A percentile compares a stretch with the other conserved stretches of the same genome.
These are phyloP conservation scores for Venturia aucupariae DNA, from an alignment of 2,329 filamentous ascomycete genomes.

Conservation along the genomic window DNA sequence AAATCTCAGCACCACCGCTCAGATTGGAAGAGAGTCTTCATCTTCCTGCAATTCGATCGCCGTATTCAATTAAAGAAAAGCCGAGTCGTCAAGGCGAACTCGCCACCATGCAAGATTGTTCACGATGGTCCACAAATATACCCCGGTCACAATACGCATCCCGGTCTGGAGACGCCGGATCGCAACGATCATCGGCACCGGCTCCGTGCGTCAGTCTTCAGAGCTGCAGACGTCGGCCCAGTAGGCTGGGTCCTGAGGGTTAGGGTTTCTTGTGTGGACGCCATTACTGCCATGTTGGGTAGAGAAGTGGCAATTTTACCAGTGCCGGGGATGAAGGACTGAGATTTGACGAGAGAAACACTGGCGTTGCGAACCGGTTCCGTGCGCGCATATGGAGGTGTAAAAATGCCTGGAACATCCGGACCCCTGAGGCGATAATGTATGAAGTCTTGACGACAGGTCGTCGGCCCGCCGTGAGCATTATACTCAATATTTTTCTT, in stretches of 20 bases:
- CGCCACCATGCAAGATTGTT: neutral
- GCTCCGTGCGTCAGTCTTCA: neutral
- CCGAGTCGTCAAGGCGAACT: neutral
- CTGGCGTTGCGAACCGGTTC: neutral
- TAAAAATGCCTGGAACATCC: neutral
- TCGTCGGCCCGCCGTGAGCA: no score
- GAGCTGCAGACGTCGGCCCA: neutral
- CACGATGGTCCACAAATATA: neutral
- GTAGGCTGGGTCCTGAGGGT: neutral
- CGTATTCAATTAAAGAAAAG: neutral
- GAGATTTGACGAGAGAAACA: neutral
- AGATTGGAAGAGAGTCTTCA: neutral
- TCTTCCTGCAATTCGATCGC: neutral
- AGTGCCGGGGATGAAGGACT: neutral
- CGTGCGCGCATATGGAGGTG: neutral
- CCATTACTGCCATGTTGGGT: neutral
- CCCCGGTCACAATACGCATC: neutral
- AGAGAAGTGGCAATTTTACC: neutral
- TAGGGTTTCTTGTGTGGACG: neutral
- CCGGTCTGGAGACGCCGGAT: neutral
- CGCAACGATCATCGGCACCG: neutral
- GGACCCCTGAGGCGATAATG: no score
- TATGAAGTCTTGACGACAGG: no score
- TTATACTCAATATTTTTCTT: no score
- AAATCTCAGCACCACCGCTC: neutral